Percentiles rank a stretch among this genome's conserved stretches.
phyloP scores from a whole-genome alignment of 306 rosid species.

The Ochetophila trinervis region DNA sequence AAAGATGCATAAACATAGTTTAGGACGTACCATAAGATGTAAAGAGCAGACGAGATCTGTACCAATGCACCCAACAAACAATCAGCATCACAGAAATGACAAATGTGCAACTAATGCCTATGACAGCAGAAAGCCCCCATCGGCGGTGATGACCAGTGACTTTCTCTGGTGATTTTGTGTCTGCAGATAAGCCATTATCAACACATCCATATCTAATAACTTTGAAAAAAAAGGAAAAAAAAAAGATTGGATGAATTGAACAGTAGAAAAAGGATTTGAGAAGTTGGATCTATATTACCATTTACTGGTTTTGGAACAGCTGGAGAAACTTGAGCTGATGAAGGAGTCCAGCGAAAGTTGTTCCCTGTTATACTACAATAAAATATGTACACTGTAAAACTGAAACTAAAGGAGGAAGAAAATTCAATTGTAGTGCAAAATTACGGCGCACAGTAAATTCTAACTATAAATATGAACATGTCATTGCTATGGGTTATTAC shows the following conservation, averaged over 20 bases:
- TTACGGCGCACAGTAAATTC: too few species aligned
- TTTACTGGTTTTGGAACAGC: constrained; percentile 56
- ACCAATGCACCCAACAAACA: constrained; percentile 68
- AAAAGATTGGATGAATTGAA: constrained; percentile 5
- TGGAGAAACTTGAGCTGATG: constrained; percentile 47
- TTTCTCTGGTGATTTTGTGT: constrained; percentile 47
- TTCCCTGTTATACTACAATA: constrained; percentile 73
- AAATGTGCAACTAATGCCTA: constrained; percentile 73
- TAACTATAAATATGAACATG: too few species aligned
- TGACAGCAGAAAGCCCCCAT: constrained; percentile 61
- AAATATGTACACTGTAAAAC: constrained; percentile 31
- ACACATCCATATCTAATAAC: not conserved
- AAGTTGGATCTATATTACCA: constrained; percentile 44
- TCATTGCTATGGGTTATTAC: too few species aligned
- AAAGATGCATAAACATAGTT: constrained; percentile 16
- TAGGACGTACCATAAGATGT: constrained; percentile 75
- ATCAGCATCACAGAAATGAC: constrained; percentile 64
- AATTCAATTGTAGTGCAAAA: too few species aligned
- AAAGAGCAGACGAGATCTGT: constrained; percentile 65
- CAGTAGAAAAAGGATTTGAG: not conserved
- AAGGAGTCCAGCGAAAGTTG: constrained; percentile 62
- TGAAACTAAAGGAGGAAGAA: not conserved
- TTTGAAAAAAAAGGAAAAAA: not conserved
- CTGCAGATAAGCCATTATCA: constrained; percentile 39
- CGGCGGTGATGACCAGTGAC: constrained; percentile 45